phyloP scores from a whole-genome alignment of 1,139 yeast genomes.

The Taiozyma sp. region DNA sequence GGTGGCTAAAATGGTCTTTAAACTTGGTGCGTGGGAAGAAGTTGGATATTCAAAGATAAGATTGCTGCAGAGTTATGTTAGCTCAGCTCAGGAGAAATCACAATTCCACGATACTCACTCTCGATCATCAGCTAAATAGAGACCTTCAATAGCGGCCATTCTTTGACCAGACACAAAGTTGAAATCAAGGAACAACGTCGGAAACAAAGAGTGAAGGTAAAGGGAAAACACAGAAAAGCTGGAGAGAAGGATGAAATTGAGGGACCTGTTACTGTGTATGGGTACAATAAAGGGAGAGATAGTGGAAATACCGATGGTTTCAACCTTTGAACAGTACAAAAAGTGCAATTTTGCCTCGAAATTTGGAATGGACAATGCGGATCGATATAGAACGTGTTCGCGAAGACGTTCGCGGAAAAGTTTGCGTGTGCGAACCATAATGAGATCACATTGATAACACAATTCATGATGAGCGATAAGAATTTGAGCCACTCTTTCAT shows the following conservation, averaged over 20 bases:
- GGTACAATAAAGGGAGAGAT: not conserved
- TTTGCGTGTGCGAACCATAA: too few species aligned
- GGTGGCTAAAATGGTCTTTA: constrained; percentile 35
- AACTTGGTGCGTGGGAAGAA: constrained; percentile 45
- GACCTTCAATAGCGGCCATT: constrained; percentile 50
- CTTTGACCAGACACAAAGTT: not conserved
- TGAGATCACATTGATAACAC: too few species aligned
- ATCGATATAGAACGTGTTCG: not conserved
- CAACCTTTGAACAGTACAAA: not conserved
- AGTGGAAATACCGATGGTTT: not conserved
- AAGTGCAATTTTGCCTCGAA: not conserved
- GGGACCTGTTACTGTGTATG: not conserved
- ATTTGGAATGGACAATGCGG: not conserved
- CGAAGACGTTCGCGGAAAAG: not conserved
- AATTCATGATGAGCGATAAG: too few species aligned
- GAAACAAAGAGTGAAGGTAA: not conserved
- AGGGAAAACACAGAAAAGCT: not conserved
- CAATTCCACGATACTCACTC: constrained; percentile 29
- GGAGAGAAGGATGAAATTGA: not conserved
- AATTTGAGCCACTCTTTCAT: too few species aligned
- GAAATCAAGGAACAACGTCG: not conserved
- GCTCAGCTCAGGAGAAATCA: not conserved
- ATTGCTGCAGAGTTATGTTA: constrained; percentile 25
- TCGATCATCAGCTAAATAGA: constrained; percentile 56
- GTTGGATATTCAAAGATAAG: constrained; percentile 55